Conservation (phyloP, 768 basidiomycete species). For the Panaeolus cyanescens region DNA sequence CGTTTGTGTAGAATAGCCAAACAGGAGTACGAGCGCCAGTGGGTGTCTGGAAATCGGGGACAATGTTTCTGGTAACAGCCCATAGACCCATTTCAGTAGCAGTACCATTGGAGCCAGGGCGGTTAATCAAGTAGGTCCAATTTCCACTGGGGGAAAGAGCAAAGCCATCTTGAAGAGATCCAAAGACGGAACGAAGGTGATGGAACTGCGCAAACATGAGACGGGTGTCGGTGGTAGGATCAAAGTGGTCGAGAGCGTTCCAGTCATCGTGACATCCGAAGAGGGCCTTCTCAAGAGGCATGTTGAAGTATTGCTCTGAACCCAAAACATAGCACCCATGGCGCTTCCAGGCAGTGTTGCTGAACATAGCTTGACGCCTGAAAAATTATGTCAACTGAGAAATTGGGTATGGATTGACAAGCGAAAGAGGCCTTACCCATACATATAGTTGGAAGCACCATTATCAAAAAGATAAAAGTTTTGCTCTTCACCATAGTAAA, state of each 20-base stretch:
- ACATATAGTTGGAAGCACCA: conserved; percentile 90
- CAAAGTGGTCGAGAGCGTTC: conserved; percentile 95
- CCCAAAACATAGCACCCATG: conserved; percentile 93
- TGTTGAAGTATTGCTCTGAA: conserved; percentile 92
- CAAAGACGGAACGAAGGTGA: conserved; percentile 67
- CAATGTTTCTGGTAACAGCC: conserved; percentile 72
- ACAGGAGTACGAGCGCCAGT: conserved; percentile 68
- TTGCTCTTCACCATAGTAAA: conserved; percentile 93
- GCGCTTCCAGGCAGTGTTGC: conserved; percentile 84
- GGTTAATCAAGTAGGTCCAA: conserved; percentile 78
- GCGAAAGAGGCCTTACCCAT: conserved; percentile 53
- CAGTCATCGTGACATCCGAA: conserved; percentile 88
- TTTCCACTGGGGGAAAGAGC: conserved; percentile 83
- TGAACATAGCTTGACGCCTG: conserved; percentile 92
- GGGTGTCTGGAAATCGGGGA: conserved; percentile 61
- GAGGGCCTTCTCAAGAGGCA: conserved; percentile 77
- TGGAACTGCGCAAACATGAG: conserved; percentile 76
- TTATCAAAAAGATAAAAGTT: conserved; percentile 87
- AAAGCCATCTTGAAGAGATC: conserved; percentile 83
- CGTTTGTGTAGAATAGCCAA: conserved; percentile 87
- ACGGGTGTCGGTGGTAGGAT: conserved; percentile 79
- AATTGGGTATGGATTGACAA: not conserved
- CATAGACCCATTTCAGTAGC: conserved; percentile 87
- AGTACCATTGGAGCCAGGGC: conserved; percentile 85
- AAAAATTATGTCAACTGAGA: conserved; percentile 2